phyloP scores from a whole-genome alignment of 179 eudicot genomes.

The Camellia oleifera region DNA sequence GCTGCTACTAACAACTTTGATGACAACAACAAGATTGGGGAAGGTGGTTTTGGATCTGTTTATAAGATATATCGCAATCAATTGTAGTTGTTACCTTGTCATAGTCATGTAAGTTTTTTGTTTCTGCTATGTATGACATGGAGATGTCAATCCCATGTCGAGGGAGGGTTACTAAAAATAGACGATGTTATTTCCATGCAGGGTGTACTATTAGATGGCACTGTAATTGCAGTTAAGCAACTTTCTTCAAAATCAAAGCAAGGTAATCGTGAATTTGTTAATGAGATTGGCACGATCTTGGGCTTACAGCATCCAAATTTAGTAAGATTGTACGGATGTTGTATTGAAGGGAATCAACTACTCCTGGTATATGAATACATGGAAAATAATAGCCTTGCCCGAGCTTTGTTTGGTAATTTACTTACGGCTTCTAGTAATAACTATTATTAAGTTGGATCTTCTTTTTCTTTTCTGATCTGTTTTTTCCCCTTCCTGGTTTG shows the following conservation, averaged over 20 bases:
- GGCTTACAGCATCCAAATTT: conserved; percentile 50
- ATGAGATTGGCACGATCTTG: conserved; percentile 54
- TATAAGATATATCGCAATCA: conserved; percentile 13
- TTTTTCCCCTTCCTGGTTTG: neutral
- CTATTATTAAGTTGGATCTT: neutral
- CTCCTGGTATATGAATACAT: conserved; percentile 19
- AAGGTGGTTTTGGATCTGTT: conserved; percentile 22
- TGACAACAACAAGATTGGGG: conserved; percentile 11
- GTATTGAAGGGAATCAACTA: conserved; percentile 47
- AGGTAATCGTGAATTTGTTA: conserved; percentile 52
- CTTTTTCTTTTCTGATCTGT: neutral
- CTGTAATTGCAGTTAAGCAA: conserved; percentile 45
- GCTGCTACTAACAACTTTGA: conserved; percentile 19
- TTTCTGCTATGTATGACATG: neutral
- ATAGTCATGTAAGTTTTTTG: neutral
- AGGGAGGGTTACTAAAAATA: no score
- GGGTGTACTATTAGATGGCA: conserved; percentile 48
- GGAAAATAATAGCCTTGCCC: conserved; percentile 27
- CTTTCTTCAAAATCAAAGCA: conserved; percentile 40
- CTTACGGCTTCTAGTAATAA: neutral
- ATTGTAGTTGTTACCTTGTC: neutral
- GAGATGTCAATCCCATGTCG: neutral
- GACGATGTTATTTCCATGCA: conserved; percentile 34
- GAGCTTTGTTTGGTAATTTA: conserved; percentile 38
- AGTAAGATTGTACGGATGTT: conserved; percentile 49